phyloP scores from a whole-genome alignment of 306 rosid species.

The Prunus dulcis region DNA sequence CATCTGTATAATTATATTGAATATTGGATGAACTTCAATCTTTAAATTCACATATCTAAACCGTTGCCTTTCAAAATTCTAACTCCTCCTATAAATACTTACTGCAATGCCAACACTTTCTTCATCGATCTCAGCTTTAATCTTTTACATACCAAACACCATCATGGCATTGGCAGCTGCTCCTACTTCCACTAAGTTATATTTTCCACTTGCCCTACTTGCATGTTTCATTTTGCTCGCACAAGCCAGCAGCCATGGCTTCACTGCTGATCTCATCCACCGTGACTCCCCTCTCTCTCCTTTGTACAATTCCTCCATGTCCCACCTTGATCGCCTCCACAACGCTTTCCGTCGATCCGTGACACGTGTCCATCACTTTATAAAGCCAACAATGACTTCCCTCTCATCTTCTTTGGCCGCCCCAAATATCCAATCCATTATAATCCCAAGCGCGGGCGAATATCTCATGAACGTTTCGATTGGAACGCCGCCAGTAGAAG shows the following conservation, averaged over 20 bases:
- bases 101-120: not conserved
- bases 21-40: not conserved
- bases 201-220: not conserved
- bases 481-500: slow-evolving; percentile 46
- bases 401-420: not conserved
- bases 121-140: not conserved
- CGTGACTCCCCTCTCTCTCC: slow-evolving; percentile 57
- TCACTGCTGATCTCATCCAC: slow-evolving; percentile 38
- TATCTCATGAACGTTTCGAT: slow-evolving; percentile 47
- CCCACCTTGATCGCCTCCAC: slow-evolving; percentile 27
- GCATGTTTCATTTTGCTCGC: not conserved
- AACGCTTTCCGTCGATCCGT: slow-evolving; percentile 48
- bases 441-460: slow-evolving; percentile 37
- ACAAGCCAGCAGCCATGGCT: not conserved
- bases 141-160: not conserved
- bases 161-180: not conserved
- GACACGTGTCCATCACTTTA: slow-evolving; percentile 16
- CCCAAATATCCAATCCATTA: slow-evolving; percentile 4
- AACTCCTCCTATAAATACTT: not conserved
- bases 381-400: not conserved
- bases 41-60: not conserved
- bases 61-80: not conserved
- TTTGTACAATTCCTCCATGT: slow-evolving; percentile 25
- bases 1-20: too few species aligned
- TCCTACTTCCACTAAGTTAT: not conserved